Base-by-base conservation (phyloP, 805 yeast genomes). In the Debaryomyces prosopidis region DNA sequence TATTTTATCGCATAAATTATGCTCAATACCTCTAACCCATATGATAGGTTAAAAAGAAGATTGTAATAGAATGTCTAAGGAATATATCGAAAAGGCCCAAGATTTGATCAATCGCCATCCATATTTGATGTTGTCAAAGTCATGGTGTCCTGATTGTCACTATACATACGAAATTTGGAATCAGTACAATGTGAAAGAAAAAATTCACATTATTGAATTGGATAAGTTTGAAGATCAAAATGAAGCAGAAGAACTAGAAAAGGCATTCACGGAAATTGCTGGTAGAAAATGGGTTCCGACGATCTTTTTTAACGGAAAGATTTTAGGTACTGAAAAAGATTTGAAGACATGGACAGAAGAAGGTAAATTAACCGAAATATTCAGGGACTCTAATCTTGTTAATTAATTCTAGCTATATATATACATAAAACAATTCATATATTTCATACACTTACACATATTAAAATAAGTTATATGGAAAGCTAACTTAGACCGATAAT, bases 131-230 rank as follows among this genome's bases (percentile, higher is more conserved):
- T 59, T 85, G 10, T 79, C 87, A 34, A 86, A 85, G 53, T 74
- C 84, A 15, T 85, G 90, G 90, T 86, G 94, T 62, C 87, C 89
- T 3, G 91, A 86, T 55, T 85, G 91, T 54, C 81, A 77, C 40
- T 86, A 84, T 59, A 79, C 86, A 3, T 73, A 77, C 47, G 65
- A 66, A 20, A 63, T 84, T 17, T 84, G 82, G 75, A 71, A 75
- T 40, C 75, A 78, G 43, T 79, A 73, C 54, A 71, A 75, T 7
- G 81, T 84, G 7, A 54, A 55, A 9, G 70, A 73, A 39, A 78
- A 82, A 53, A 67, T 83, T 11, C 63, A 69, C 42, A 56, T 80
- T n/a, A 69, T 87, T 26, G 91, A 87, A 59, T 66, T 85, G 30
- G 89, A 84, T 60, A 77, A 77, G 51, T 57, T 77, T 50, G 57